Evolutionary conservation across 306 rosid species (phyloP).

Genomic region (Malus sieversii): DNA sequence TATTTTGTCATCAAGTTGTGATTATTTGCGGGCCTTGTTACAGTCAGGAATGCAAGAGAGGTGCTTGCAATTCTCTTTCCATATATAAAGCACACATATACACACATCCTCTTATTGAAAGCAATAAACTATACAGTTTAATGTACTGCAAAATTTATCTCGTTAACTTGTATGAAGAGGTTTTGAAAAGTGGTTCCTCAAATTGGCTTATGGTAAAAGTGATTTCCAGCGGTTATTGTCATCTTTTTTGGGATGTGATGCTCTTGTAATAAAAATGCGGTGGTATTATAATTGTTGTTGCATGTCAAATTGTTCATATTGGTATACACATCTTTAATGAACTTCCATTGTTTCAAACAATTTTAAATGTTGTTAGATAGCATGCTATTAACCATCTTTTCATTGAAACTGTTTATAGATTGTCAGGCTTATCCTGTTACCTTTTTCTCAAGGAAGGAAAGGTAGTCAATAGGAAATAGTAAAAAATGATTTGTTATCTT

Average conservation of each 20-base stretch:
- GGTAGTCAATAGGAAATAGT: not conserved
- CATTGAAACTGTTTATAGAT: not conserved
- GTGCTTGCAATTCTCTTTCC: constrained; percentile 19
- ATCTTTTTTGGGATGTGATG: not conserved
- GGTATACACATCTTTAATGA: not conserved
- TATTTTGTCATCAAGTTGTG: constrained; percentile 63
- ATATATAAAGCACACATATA: not conserved
- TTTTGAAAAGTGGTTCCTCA: not conserved
- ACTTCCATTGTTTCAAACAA: not conserved
- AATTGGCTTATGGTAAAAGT: not conserved
- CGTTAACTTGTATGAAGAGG: not conserved
- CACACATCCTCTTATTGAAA: not conserved
- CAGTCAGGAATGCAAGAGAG: constrained; percentile 90
- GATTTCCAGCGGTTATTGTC: not conserved
- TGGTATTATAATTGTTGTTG: not conserved
- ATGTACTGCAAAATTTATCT: not conserved
- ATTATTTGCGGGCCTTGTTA: constrained; percentile 66
- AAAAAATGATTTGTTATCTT: not conserved
- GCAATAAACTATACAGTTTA: not conserved
- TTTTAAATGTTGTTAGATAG: not conserved
- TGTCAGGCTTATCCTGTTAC: not conserved
- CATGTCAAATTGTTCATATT: not conserved
- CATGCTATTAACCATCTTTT: not conserved
- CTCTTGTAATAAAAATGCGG: not conserved
- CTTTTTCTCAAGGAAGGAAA: not conserved